Percentiles rank a stretch among this genome's conserved stretches.
Conservation (phyloP, 495 filamentous ascomycete genomes). For the Hypomontagnella monticulosa region DNA sequence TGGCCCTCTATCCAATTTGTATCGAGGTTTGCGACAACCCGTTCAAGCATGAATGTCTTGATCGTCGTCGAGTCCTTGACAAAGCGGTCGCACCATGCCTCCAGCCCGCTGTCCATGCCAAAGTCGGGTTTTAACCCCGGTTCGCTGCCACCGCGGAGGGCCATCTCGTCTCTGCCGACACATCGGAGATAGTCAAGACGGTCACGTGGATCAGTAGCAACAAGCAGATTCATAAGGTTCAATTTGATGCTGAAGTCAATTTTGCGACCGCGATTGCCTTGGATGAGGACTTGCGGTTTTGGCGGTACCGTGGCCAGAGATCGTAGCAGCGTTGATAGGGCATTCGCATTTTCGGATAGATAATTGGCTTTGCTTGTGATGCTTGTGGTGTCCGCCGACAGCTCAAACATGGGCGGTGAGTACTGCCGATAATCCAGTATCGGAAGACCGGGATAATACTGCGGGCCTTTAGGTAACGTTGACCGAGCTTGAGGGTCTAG, state of each 20-base stretch:
- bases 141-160: slow-evolving; percentile 57
- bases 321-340: slow-evolving; percentile 56
- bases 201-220: slow-evolving; percentile 49
- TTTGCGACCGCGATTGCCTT: slow-evolving; percentile 48
- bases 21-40: slow-evolving; percentile 62
- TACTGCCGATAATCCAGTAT: slow-evolving; percentile 62
- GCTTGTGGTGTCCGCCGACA: slow-evolving; percentile 58
- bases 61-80: slow-evolving; percentile 57
- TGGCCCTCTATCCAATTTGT: slow-evolving; percentile 62
- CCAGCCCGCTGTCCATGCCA: slow-evolving; percentile 50
- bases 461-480: slow-evolving; percentile 42
- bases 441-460: slow-evolving; percentile 57
- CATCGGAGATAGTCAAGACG: slow-evolving; percentile 64
- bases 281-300: slow-evolving; percentile 60
- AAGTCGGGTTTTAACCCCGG: slow-evolving; percentile 50
- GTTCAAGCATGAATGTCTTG: slow-evolving; percentile 61
- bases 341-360: slow-evolving; percentile 52
- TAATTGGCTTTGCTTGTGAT: slow-evolving; percentile 54
- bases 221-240: slow-evolving; percentile 62
- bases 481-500: slow-evolving; percentile 31
- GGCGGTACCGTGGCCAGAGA: slow-evolving; percentile 60
- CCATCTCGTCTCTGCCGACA: slow-evolving; percentile 58
- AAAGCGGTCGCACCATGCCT: slow-evolving; percentile 60
- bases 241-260: slow-evolving; percentile 62
- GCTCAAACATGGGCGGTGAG: slow-evolving; percentile 55